These are phyloP conservation scores for Candida krabiensis DNA, from an alignment of 805 yeast genomes.

Conservation along the genomic window DNA sequence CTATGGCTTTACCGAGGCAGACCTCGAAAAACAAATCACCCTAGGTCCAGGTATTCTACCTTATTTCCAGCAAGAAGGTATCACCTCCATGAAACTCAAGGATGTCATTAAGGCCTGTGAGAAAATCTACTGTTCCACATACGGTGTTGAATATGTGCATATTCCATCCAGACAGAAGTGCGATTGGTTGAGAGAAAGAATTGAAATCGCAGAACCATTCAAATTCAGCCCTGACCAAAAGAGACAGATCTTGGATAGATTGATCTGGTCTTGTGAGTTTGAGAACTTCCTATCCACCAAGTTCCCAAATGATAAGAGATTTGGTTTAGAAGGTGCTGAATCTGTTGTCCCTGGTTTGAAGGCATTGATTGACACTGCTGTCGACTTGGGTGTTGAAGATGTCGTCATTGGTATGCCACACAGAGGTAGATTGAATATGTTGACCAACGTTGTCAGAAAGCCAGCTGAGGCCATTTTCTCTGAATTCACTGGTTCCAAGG, in stretches of 20 bases:
- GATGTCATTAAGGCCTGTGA: constrained; percentile 82
- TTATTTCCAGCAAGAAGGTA: constrained; percentile 70
- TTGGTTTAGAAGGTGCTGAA: constrained; percentile 98
- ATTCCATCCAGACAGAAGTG: constrained; percentile 93
- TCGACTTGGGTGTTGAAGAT: constrained; percentile 90
- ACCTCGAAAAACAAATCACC: constrained; percentile 77
- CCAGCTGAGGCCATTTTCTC: constrained; percentile 97
- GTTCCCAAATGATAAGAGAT: constrained; percentile 98
- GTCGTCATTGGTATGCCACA: constrained; percentile 99
- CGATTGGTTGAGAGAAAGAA: constrained; percentile 97
- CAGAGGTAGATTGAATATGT: constrained; percentile 97
- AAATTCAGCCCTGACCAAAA: constrained; percentile 84
- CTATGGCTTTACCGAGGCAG: constrained; percentile 88
- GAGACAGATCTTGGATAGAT: constrained; percentile 92
- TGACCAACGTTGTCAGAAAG: constrained; percentile 97
- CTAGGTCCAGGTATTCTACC: constrained; percentile 98
- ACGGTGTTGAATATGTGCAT: constrained; percentile 95
- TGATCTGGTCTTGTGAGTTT: constrained; percentile 94
- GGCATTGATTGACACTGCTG: constrained; percentile 90
- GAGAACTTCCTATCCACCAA: constrained; percentile 91
- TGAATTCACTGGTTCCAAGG: constrained; percentile 88
- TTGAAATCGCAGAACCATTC: constrained; percentile 89
- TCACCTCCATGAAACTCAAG: constrained; percentile 63
- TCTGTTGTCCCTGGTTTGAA: constrained; percentile 95
- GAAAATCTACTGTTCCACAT: constrained; percentile 78